Evolutionary conservation across 2,329 filamentous ascomycete genomes (phyloP), one percentile per base, ranked within the genome.

Genomic region (Botrytis medusae): DNA sequence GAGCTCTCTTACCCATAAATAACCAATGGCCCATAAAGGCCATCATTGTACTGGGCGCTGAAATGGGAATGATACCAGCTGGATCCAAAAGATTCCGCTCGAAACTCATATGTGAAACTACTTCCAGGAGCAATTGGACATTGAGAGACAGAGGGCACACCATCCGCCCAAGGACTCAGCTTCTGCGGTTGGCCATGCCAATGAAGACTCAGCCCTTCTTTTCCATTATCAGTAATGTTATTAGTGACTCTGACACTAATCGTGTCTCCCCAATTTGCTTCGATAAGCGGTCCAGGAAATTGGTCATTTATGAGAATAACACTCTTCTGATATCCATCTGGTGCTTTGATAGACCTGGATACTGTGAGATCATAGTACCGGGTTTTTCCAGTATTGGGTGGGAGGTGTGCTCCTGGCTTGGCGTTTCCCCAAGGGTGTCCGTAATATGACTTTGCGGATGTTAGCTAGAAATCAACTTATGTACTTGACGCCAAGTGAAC

Each of bases 231-330:
- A 22, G 84, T 87, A 22, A 93, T 87, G 67, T 89, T 87, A 81
- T 95, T 95, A 81, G 88, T 86, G 70, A 94, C 86, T 44, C 89
- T 89, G 51, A 93, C 87, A 68, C 91, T 83, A 62, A 89, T 85
- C 6, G 40, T 73, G 60, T 82, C 81, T 22, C 79, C 80, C 73
- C 73, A 81, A 63, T 81, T 80, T 1, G 80, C 80, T 69, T 81
- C 77, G 57, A 81, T 79, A 4, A 76, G 51, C 9, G 80, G 80
- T 18, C 80, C 81, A 3, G 80, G 81, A 59, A 78, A 81, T 64
- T 77, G 75, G 4, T 79, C 79, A 71, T 82, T 82, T 51, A 82
- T 77, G 16, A 81, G 48, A 29, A 82, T 85, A 73, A 94, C 88
- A 78, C 92, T 92, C 40, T 79, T 79, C 7, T 74, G 69, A 46